These are phyloP conservation scores for Omphalea diandra DNA, from an alignment of 441 rosid species.

Conservation along the genomic window DNA sequence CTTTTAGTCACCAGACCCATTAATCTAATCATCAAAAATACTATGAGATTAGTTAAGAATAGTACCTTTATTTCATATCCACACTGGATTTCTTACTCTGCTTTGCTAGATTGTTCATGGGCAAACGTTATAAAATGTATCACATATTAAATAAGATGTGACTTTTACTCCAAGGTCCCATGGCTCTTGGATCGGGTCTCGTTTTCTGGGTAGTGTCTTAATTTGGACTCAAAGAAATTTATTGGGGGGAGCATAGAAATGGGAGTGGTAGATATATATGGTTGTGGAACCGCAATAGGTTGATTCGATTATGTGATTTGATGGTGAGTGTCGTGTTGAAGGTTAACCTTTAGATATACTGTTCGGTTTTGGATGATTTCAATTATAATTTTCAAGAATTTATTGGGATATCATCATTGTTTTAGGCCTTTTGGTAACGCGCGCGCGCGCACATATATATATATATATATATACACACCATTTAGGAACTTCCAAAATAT, in stretches of 20 bases:
- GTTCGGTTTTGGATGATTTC: too few relatives aligned
- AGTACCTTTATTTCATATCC: conserved; percentile 1
- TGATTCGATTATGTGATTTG: not conserved
- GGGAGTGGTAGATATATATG: too few relatives aligned
- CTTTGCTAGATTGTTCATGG: not conserved
- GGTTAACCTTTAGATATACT: not conserved
- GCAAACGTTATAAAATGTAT: not conserved
- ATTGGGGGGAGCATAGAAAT: too few relatives aligned
- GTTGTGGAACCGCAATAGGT: not conserved
- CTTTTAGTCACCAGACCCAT: not conserved
- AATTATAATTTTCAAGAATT: not conserved
- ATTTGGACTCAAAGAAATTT: not conserved
- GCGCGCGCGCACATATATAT: too few relatives aligned
- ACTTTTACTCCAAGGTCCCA: conserved; percentile 20
- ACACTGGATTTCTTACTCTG: conserved; percentile 22
- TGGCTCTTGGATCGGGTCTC: conserved; percentile 25
- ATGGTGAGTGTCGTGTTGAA: not conserved
- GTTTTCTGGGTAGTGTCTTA: not conserved
- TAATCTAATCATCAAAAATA: not conserved
- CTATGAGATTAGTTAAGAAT: not conserved
- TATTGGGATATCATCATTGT: too few relatives aligned
- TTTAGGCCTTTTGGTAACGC: too few relatives aligned
- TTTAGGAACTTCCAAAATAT: not conserved
- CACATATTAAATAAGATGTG: not conserved
- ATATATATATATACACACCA: not conserved